phyloP scores from a whole-genome alignment of 768 basidiomycete genomes.

The Postia placenta region DNA sequence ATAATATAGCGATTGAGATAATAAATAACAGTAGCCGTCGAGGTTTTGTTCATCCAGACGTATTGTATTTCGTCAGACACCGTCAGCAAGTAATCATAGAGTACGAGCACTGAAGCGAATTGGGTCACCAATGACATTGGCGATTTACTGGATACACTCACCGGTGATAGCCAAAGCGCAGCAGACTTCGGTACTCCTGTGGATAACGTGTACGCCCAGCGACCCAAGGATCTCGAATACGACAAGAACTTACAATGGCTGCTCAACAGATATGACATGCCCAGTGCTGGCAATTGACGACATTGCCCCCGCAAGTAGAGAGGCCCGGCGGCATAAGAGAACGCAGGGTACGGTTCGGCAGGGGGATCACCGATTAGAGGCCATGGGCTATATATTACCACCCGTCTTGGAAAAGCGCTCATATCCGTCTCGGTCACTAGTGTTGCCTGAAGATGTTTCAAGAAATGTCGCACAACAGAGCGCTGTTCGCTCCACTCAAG shows the following conservation, averaged over 20 bases:
- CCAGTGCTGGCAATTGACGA: not conserved
- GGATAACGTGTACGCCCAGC: not conserved
- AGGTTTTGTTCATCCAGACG: constrained; percentile 7
- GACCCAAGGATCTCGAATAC: not conserved
- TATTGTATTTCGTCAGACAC: constrained; percentile 2
- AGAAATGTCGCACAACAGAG: no score
- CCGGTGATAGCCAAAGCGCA: not conserved
- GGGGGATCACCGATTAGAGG: no score
- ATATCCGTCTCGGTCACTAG: no score
- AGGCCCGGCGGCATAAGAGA: not conserved
- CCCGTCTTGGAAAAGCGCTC: no score
- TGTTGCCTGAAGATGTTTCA: no score
- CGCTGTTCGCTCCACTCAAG: no score
- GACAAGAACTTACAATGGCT: not conserved
- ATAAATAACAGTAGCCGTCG: constrained; percentile 4
- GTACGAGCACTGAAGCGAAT: constrained; percentile 1
- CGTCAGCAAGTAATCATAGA: constrained; percentile 8
- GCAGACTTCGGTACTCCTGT: not conserved
- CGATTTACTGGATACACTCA: not conserved
- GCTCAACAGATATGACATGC: not conserved
- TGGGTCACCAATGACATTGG: not conserved
- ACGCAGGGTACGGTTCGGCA: no score
- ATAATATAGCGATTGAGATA: constrained; percentile 5
- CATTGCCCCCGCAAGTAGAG: not conserved
- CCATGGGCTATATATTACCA: no score